Evolutionary conservation across 2,329 filamentous ascomycete genomes (phyloP), one percentile per base, ranked within the genome.

Genomic region (Neofusicoccum laricinum): DNA sequence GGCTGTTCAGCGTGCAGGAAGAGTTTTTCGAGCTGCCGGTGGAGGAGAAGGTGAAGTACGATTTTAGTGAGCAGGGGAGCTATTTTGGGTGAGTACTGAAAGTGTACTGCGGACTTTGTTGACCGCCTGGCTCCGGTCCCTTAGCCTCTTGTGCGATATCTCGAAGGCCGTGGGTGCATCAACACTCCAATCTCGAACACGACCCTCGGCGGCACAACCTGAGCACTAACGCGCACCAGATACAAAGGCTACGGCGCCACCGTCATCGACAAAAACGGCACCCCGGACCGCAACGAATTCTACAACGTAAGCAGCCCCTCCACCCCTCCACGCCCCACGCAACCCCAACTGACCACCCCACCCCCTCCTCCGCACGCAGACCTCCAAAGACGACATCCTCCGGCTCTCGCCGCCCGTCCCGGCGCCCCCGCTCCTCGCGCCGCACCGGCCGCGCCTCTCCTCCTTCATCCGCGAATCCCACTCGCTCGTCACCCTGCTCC

Each of bases 21-120:
- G 64, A 70, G 3, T 75, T 86, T 12, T 86, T 84, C 68, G 75
- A 80, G 3, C 69, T 86, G 0, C 76, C 78, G 1, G 66, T 81
- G 0, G 75, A 81, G 10, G 85, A 87, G 68, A 85, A 86, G 69
- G 68, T 76, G n/a, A 78, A 80, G 63, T 87, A 85, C 68, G 84
- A 86, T 67, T 80, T 85, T 45, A 80, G 78, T 61, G 74, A 70
- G 2, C 72, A 82, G 62, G 79, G 80, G 11, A 82, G 78, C 2
- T 86, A 85, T 64, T 84, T 82, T 66, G 84, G 84, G 4, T 62
- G 45, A 62, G 58, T 62, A 2, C 8, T 15, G 1, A 6, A 30
- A 30, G 25, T 5, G 25, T 4, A 30, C 25, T 30, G 25, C 7
- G 25, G 25, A 30, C 25, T 6, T 30, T 6, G 4, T 30, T 30